Evolutionary conservation across 202 grass and related monocot species (phyloP).

Genomic region (Brachypodium distachyon): DNA sequence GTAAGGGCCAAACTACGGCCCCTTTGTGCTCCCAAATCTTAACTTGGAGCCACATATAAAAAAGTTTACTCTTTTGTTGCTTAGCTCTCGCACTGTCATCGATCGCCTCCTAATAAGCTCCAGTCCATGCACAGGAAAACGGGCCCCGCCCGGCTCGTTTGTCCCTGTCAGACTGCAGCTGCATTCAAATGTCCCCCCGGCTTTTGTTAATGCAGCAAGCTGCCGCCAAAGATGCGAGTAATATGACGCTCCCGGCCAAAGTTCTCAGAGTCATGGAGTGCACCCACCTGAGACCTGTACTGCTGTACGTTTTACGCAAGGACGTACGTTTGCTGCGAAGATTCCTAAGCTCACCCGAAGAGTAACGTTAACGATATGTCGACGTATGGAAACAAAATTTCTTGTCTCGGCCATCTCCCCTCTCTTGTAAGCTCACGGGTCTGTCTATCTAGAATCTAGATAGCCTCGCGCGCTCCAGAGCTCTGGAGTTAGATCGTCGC

Average conservation of each 20-base stretch:
- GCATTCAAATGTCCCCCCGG: conserved; percentile 18
- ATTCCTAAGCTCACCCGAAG: conserved; percentile 22
- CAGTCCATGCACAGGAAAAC: neutral
- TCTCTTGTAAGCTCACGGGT: neutral
- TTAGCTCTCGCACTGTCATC: neutral
- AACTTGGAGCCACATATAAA: neutral
- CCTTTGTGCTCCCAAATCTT: neutral
- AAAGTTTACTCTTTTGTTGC: neutral
- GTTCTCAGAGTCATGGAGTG: neutral
- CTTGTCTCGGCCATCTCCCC: neutral
- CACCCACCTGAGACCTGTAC: neutral
- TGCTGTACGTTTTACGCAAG: neutral
- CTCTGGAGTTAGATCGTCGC: neutral
- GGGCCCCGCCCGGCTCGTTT: neutral
- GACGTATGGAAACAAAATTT: neutral
- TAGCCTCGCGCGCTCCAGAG: too few species aligned
- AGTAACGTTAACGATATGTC: conserved; percentile 12
- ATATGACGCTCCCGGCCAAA: neutral
- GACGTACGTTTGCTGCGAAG: conserved; percentile 7
- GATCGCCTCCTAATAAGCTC: neutral
- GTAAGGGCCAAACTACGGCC: neutral
- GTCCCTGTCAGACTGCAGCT: conserved; percentile 4
- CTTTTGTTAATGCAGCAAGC: neutral
- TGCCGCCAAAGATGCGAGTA: neutral
- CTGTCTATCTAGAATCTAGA: too few species aligned